Evolutionary conservation across 2,329 filamentous ascomycete genomes (phyloP).

Genomic region (Aspergillus unguis): DNA sequence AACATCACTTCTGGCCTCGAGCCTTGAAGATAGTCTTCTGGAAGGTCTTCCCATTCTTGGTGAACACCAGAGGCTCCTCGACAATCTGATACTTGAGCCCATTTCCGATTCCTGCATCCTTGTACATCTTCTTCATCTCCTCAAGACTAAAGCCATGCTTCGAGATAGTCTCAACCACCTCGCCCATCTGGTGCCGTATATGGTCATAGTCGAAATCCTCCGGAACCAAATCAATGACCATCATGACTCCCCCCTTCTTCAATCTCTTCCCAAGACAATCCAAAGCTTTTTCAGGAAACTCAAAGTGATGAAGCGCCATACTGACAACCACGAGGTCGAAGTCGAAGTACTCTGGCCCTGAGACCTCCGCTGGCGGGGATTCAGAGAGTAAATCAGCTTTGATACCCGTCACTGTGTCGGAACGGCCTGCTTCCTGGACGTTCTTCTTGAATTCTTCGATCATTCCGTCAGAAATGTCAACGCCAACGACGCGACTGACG

Average conservation of each 20-base stretch:
- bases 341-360: slow-evolving; percentile 60
- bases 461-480: slow-evolving; percentile 72
- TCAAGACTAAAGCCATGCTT: slow-evolving; percentile 64
- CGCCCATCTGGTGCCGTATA: slow-evolving; percentile 14
- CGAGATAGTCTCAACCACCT: slow-evolving; percentile 54
- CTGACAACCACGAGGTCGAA: slow-evolving; percentile 68
- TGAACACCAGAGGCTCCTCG: slow-evolving; percentile 50
- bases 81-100: slow-evolving; percentile 59
- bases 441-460: slow-evolving; percentile 63
- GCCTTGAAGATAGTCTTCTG: slow-evolving; percentile 33
- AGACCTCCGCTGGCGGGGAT: slow-evolving; percentile 54
- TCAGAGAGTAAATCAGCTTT: slow-evolving; percentile 57
- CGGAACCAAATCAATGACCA: slow-evolving; percentile 66
- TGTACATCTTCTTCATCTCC: slow-evolving; percentile 60
- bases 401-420: slow-evolving; percentile 55
- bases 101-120: slow-evolving; percentile 56
- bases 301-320: slow-evolving; percentile 65
- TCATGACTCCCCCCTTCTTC: slow-evolving; percentile 61
- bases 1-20: slow-evolving; percentile 23
- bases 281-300: slow-evolving; percentile 60
- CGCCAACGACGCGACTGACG: slow-evolving; percentile 61
- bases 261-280: slow-evolving; percentile 59
- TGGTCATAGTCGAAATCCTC: slow-evolving; percentile 41
- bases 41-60: slow-evolving; percentile 21
- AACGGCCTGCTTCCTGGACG: slow-evolving; percentile 51